phyloP scores from a whole-genome alignment of 2,329 filamentous ascomycete species.

The Neonectria faginata region DNA sequence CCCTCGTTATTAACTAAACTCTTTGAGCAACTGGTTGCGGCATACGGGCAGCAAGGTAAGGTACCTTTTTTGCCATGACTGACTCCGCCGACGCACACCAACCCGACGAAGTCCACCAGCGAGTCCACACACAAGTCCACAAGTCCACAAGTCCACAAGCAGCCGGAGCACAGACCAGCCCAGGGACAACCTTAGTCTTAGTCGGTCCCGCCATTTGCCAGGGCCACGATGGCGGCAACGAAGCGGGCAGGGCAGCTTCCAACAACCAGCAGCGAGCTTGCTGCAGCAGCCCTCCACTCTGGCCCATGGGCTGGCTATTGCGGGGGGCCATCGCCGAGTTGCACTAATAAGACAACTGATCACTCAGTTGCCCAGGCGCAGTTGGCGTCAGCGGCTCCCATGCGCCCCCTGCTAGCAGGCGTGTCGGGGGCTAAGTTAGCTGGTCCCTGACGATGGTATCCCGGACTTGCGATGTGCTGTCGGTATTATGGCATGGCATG shows the following conservation, averaged over 20 bases:
- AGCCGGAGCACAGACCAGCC: neutral
- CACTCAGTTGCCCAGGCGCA: conserved; percentile 18
- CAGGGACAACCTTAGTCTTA: neutral
- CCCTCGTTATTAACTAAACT: conserved; percentile 34
- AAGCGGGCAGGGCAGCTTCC: neutral
- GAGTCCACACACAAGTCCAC: no score
- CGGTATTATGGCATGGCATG: conserved; percentile 1
- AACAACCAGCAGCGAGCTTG: conserved; percentile 4
- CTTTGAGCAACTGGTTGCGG: conserved; percentile 22
- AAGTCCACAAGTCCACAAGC: neutral
- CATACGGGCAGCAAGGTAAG: conserved; percentile 15
- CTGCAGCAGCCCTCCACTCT: conserved; percentile 6
- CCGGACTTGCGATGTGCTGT: conserved; percentile 19
- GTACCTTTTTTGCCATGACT: neutral
- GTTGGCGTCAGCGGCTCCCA: conserved; percentile 32
- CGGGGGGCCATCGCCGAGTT: conserved; percentile 17
- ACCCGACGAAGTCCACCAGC: neutral
- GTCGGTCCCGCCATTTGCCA: conserved; percentile 6
- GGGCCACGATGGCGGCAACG: conserved; percentile 9
- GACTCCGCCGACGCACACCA: conserved; percentile 30
- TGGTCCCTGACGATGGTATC: conserved; percentile 11
- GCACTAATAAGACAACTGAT: conserved; percentile 28
- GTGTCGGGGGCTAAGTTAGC: conserved; percentile 1
- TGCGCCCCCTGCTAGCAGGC: neutral
- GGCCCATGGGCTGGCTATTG: conserved; percentile 19